Base-by-base conservation (phyloP, 805 yeast species). In the Grigorovia humatica region DNA sequence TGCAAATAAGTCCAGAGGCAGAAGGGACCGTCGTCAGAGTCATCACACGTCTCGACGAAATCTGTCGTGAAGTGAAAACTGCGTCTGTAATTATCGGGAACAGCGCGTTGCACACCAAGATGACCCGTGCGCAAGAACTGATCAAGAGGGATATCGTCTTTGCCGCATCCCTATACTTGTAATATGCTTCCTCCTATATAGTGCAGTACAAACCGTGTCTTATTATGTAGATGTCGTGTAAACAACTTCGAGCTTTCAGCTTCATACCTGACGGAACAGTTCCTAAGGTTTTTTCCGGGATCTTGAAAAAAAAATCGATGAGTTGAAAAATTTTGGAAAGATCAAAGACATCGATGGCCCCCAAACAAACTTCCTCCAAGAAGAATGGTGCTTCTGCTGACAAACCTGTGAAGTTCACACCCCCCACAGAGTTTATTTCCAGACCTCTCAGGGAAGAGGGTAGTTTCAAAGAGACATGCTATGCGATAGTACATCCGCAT, bases 21-120 rank as follows among this genome's bases (percentile, higher is more conserved):
- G 99, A 93, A 69, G 99, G 99, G 44, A 87, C 96, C 0, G 93
- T 93, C 63, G 99, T 93, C 20, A 78, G 99, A 63, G 98, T 93
- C 4, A 91, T 93, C 46, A 88, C 96, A 1, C 78, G 97, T 60
- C 70, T 93, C 51, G 99, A 93, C 69, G 99, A 93, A 69, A 81
- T 93, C 27, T 91, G 97, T 65, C 81, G 98, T 50, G 93, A 93
- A 65, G 96, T 91, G 20, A 88, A 85, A 70, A 84, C 87, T 50
- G 97, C 98, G 3, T 89, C 98, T 1, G 75, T 91, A 58, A 88
- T 93, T 59, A 87, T 93, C 62, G 99, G 99, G 51, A 96, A 93
- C 67, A 82, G 95, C 7, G 78, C 79, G n/a, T 75, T 93, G 56
- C 95, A 89, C 67, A 74, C 87, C 47, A 91, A 91, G 68, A 88